Percentiles rank a stretch among this genome's conserved stretches.
Conservation (phyloP, 31 red algal species). For the Endocladia muricata region DNA sequence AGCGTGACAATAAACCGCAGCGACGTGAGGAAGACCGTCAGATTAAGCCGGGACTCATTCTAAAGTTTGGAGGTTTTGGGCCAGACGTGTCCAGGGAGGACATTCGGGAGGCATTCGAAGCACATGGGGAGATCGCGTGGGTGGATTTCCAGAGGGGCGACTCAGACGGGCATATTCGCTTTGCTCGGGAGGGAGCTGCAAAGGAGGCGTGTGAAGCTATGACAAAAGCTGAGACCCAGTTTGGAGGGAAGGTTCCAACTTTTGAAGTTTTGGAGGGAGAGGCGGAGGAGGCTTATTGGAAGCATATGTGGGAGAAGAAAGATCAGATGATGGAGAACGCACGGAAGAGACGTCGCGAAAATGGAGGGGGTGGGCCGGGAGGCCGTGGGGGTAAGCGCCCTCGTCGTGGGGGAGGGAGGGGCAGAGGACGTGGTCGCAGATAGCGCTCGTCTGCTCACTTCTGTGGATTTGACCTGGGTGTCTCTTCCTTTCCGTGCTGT, state of each 20-base stretch:
- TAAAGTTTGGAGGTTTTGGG: slow-evolving; percentile 73
- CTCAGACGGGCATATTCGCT: slow-evolving; percentile 77
- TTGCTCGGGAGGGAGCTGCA: slow-evolving; percentile 56
- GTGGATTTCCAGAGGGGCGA: slow-evolving; percentile 75
- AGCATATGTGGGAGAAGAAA: slow-evolving; percentile 76
- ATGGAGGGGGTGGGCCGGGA: slow-evolving; percentile 34
- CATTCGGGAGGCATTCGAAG: slow-evolving; percentile 64
- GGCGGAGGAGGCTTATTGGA: slow-evolving; percentile 82
- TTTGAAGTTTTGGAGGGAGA: slow-evolving; percentile 71
- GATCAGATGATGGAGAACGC: slow-evolving; percentile 38
- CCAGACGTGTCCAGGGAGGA: slow-evolving; percentile 75
- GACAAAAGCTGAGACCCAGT: slow-evolving; percentile 19
- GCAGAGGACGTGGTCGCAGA: background rate
- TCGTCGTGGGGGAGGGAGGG: slow-evolving; percentile 30
- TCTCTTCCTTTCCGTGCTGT: no score
- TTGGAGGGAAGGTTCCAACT: slow-evolving; percentile 67
- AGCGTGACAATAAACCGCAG: background rate
- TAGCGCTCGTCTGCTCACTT: no score
- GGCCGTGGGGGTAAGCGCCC: slow-evolving; percentile 23
- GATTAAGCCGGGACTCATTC: slow-evolving; percentile 66
- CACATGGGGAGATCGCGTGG: slow-evolving; percentile 76
- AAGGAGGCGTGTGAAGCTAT: slow-evolving; percentile 32
- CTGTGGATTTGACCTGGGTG: no score
- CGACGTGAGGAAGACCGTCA: slow-evolving; percentile 5
- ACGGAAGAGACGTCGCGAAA: slow-evolving; percentile 60